Base-by-base conservation (phyloP, 345 rosid species). In the Eucalyptus marginata region DNA sequence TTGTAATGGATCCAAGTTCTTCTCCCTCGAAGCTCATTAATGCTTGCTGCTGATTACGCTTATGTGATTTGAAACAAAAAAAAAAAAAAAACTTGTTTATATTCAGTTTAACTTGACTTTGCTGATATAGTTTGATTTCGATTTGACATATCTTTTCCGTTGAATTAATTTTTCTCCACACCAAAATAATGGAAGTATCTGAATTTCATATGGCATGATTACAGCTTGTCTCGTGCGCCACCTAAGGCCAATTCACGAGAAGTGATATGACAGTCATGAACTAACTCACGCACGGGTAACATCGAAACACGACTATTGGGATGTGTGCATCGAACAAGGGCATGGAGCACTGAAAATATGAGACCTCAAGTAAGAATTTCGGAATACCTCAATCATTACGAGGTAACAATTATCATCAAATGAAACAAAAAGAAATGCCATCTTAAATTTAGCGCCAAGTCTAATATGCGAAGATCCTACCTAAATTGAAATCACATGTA, bases 111-210 rank as follows among this genome's bases (percentile, higher is more conserved):
- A 59, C 68, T 59, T 59, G 8, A 59, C 68, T 13, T 59, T 59
- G 31, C 4, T 0, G 14, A 27, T 59, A 27, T 27, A 27, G 4
- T 27, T 7, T 1, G 0, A 59, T 14, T 59, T 27, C 33, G 4
- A 59, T 59, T 27, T 59, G 68, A 27, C 68, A 12, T 59, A 59
- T 59, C 31, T 27, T 59, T 59, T 5, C 7, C 33, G 7, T 12
- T 27, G 31, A 27, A 62, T 27, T 62, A 62, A 13, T 62, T 62
- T 62, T 62, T 29, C 31, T 62, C 68, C 31, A 6, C 31, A 13
- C 0, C 4, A 29, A 62, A 27, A 8, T 16, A 62, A 27, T 59
- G 31, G 33, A 29, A 62, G 71, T 13, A 31, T 29, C 7, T 62
- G 71, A 62, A 58, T 58, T 58, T 58, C 64, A 11, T 5, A 58